Base-by-base conservation (phyloP, 2,329 filamentous ascomycete species). In the Pseudocercospora vitis region DNA sequence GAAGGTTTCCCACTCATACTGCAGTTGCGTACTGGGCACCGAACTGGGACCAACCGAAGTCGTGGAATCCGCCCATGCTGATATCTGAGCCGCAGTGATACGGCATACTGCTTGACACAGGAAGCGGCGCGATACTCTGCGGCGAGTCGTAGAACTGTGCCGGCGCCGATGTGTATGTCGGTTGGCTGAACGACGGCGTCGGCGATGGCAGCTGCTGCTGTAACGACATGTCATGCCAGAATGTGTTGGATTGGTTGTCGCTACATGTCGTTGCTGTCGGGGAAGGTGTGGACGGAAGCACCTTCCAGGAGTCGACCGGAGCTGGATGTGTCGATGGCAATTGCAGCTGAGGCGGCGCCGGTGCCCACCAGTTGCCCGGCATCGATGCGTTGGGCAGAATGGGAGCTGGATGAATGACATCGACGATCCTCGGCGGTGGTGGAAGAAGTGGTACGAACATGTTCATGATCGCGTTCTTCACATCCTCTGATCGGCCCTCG, bases 401-500 rank as follows among this genome's bases (percentile, higher is more conserved):
- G 53, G 90, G 87, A 58, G 88, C 87, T 63, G 91, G 90, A 68
- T 89, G 88, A 69, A 96, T 84, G 63, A 95, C 84, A 71, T 96
- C 91, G 71, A 96, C 84, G 63, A 95, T 85, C 71, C 89, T 87
- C 48, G 91, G 92, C 64, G 91, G 91, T 55, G 89, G 91, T 57
- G 95, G 83, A 61, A 97, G 81, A 53, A 95, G 85, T 72, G 91
- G 85, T 58, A 83, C 88, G 79, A 96, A 91, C 68, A 97, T 80
- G 65, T 81, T 83, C 78, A 88, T 82, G 75, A 99, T 87, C 71
- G 83, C 86, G 68, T 79, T 84, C 82, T 96, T 96, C 74, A 96
- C 92, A 65, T 96, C 91, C 64, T 96, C 91, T 69, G 89, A 91
- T 76, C 89, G 89, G 62, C 91, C 91, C 68, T 88, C 87, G 57